Percentiles rank a stretch among this genome's conserved stretches.
Conservation (phyloP, 2,329 filamentous ascomycete genomes). For the Alternaria panax region DNA sequence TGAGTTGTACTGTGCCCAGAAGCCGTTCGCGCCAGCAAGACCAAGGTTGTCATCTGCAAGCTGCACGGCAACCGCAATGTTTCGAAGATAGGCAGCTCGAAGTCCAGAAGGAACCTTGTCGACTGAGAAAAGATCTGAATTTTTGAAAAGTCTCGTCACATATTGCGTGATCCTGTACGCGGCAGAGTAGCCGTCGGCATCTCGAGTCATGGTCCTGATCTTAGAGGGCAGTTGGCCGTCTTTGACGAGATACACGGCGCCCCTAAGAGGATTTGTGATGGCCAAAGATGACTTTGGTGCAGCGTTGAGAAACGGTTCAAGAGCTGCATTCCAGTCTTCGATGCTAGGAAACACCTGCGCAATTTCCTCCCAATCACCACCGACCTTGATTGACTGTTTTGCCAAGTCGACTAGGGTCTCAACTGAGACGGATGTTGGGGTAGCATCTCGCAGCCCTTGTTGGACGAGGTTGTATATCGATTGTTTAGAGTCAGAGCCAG, state of each 20-base stretch:
- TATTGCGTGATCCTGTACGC: constrained; percentile 80
- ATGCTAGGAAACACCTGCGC: constrained; percentile 68
- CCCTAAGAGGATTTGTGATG: constrained; percentile 75
- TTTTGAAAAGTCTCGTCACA: constrained; percentile 64
- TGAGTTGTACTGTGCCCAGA: constrained; percentile 58
- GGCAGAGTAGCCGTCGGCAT: constrained; percentile 73
- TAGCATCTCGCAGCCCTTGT: constrained; percentile 58
- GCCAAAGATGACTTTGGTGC: constrained; percentile 70
- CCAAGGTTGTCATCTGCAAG: constrained; percentile 68
- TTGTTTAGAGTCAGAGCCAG: constrained; percentile 51
- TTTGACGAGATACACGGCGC: constrained; percentile 70
- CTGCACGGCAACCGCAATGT: constrained; percentile 63
- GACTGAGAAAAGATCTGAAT: constrained; percentile 46
- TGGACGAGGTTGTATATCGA: constrained; percentile 62
- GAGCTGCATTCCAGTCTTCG: constrained; percentile 69
- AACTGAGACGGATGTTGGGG: constrained; percentile 55
- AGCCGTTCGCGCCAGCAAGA: constrained; percentile 61
- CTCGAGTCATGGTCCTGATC: constrained; percentile 58
- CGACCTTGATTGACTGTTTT: constrained; percentile 55
- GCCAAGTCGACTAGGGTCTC: constrained; percentile 64
- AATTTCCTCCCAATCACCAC: constrained; percentile 35
- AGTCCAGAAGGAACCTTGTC: constrained; percentile 39
- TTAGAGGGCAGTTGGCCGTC: constrained; percentile 27
- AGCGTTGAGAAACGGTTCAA: constrained; percentile 63
- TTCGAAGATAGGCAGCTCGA: constrained; percentile 51